phyloP scores from a whole-genome alignment of 257 asterid species.

The Datura wrightii region DNA sequence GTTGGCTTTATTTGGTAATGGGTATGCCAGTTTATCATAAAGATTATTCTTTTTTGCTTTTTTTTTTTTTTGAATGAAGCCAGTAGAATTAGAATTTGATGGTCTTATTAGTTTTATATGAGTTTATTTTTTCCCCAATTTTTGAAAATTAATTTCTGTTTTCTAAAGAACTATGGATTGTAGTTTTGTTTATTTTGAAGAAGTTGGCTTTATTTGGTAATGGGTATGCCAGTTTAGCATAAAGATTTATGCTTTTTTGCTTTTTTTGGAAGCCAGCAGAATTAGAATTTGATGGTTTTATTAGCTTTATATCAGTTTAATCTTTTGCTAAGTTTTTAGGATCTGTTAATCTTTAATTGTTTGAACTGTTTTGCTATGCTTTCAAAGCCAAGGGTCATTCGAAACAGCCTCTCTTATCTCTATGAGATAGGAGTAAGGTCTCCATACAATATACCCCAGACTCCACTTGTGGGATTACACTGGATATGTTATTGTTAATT shows the following conservation, averaged over 20 bases:
- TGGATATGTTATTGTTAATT: not conserved
- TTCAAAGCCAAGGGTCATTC: not conserved
- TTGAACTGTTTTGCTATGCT: not conserved
- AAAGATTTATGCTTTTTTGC: not conserved
- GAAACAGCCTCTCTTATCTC: not conserved
- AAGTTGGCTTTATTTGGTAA: not conserved
- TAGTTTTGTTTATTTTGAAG: not conserved
- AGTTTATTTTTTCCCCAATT: not conserved
- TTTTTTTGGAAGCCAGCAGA: not conserved
- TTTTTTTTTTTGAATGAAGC: not conserved
- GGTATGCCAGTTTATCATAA: too few relatives aligned
- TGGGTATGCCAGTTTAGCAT: not conserved
- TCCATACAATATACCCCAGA: not conserved
- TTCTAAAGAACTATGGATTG: not conserved
- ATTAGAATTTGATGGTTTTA: not conserved
- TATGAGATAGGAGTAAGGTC: not conserved
- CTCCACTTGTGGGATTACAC: not conserved
- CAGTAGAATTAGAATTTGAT: not conserved
- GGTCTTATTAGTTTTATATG: not conserved
- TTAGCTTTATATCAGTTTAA: constrained; percentile 6
- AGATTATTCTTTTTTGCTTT: too few relatives aligned
- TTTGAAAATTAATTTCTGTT: not conserved
- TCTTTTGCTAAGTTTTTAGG: not conserved
- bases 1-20: too few relatives aligned
- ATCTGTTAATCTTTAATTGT: not conserved